Conservation (phyloP, 2,329 filamentous ascomycete genomes). For the Pseudogymnoascus sp. region DNA sequence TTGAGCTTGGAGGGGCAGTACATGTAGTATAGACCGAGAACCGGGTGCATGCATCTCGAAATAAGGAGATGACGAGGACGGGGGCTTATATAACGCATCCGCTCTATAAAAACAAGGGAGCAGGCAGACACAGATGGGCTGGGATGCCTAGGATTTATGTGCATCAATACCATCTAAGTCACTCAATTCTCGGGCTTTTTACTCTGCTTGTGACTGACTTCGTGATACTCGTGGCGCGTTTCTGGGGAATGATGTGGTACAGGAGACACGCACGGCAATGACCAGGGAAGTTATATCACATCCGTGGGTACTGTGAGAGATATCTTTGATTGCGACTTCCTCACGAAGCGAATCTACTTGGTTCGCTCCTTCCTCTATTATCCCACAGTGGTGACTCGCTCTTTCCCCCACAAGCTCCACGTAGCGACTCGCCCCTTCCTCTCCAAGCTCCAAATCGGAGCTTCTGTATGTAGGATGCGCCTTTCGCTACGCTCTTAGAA, state of each 20-base stretch:
- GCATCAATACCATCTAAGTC: constrained; percentile 6
- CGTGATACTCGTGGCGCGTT: not conserved
- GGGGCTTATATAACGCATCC: not conserved
- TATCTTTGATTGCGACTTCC: not conserved
- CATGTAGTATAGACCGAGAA: not conserved
- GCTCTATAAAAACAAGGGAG: not conserved
- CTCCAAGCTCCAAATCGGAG: not conserved
- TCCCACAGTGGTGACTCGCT: not conserved
- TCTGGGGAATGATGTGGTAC: not conserved
- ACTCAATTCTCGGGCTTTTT: not conserved
- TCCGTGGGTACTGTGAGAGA: not conserved
- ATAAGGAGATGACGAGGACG: not conserved
- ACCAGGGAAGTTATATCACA: not conserved
- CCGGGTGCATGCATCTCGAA: not conserved
- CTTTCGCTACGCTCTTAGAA: not conserved
- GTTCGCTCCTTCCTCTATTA: not conserved
- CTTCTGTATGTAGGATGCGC: not conserved
- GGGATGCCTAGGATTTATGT: not conserved
- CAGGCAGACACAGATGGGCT: not conserved
- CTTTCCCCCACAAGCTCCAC: not conserved
- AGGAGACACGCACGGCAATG: not conserved
- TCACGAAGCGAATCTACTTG: not conserved
- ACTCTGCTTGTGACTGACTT: not conserved
- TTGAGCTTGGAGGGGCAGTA: not conserved
- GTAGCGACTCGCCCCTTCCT: not conserved